These are phyloP conservation scores for Claviceps sp. DNA, from an alignment of 2,329 filamentous ascomycete genomes.

Conservation along the genomic window DNA sequence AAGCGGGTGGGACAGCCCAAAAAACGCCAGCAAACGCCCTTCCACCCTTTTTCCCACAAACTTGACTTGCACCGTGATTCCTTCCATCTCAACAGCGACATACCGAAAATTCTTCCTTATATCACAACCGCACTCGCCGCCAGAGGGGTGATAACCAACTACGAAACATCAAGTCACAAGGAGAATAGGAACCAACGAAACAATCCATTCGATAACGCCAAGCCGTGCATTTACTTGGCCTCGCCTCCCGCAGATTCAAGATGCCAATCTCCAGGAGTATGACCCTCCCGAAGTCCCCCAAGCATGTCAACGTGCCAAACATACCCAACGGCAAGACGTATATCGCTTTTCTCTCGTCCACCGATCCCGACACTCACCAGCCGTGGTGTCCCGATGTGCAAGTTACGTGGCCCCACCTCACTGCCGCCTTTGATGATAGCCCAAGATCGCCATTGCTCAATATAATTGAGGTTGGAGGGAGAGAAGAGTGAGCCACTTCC, in stretches of 20 bases:
- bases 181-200: too few relatives aligned
- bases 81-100: too few relatives aligned
- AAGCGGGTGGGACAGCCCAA: too few relatives aligned
- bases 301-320: conserved; percentile 1
- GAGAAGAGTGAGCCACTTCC: conserved; percentile 15
- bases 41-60: too few relatives aligned
- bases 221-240: neutral
- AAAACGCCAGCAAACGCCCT: too few relatives aligned
- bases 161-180: too few relatives aligned
- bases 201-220: too few relatives aligned
- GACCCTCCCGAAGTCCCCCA: conserved; percentile 1
- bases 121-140: too few relatives aligned
- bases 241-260: neutral
- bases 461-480: conserved; percentile 22
- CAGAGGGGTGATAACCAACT: too few relatives aligned
- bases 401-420: conserved; percentile 20
- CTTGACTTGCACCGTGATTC: too few relatives aligned
- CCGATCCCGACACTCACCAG: conserved; percentile 20
- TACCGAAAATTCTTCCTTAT: too few relatives aligned
- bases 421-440: conserved; percentile 15
- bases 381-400: conserved; percentile 28
- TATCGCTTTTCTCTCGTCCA: conserved; percentile 23
- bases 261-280: conserved; percentile 6
- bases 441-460: conserved; percentile 13
- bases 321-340: conserved; percentile 9